Conservation (phyloP, 805 yeast genomes). For the Lachancea waltii region DNA sequence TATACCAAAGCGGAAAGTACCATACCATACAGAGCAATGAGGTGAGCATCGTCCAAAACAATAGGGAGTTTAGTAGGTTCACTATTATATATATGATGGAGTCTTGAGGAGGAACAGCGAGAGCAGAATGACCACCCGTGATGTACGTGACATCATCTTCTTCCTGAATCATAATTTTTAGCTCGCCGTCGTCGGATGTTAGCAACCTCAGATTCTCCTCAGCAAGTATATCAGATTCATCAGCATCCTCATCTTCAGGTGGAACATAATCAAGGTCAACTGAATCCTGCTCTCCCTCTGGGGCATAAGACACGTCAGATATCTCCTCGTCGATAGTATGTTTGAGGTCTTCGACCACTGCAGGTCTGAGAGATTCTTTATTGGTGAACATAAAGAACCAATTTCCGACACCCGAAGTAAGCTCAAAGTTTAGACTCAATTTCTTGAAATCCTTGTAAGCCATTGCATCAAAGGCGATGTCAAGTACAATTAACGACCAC, state of each 20-base stretch:
- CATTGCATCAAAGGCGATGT: conserved; percentile 79
- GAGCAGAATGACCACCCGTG: conserved; percentile 8
- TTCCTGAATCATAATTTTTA: conserved; percentile 21
- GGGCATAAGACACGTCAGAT: conserved; percentile 1
- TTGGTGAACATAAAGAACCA: conserved; percentile 18
- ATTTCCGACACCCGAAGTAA: conserved; percentile 16
- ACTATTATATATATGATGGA: conserved; percentile 32
- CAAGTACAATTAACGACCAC: conserved; percentile 83
- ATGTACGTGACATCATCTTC: conserved; percentile 17
- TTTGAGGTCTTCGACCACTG: conserved; percentile 5
- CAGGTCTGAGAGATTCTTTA: conserved; percentile 7
- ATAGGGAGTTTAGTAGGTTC: conserved; percentile 53
- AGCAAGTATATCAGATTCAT: conserved; percentile 4
- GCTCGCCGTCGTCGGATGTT: conserved; percentile 14
- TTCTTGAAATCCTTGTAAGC: conserved; percentile 57
- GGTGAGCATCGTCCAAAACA: conserved; percentile 82
- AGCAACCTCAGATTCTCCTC: conserved; percentile 7
- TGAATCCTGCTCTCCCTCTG: conserved; percentile 1
- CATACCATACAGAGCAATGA: conserved; percentile 82
- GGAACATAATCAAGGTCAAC: conserved; percentile 5
- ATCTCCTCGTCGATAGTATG: conserved; percentile 7
- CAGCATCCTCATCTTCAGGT: conserved; percentile 2
- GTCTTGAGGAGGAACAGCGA: conserved; percentile 18
- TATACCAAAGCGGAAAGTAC: conserved; percentile 97
- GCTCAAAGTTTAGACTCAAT: conserved; percentile 5